A percentile compares a stretch with the other conserved stretches of the same genome.
These are phyloP conservation scores for Purpureocillium takamizusanense DNA, from an alignment of 2,329 filamentous ascomycete species.

Conservation along the genomic window DNA sequence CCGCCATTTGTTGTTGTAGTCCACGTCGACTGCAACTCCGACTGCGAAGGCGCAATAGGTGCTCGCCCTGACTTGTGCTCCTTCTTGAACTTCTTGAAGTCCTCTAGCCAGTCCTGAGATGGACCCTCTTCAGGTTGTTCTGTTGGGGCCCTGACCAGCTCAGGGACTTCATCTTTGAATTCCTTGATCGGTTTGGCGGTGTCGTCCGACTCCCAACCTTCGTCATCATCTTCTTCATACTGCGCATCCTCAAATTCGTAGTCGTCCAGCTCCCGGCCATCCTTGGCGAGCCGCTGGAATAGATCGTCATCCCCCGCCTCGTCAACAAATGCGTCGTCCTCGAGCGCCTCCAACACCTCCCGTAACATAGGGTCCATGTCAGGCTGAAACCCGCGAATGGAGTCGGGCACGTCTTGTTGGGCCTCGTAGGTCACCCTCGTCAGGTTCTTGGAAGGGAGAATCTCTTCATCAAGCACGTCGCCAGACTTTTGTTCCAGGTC, in stretches of 20 bases:
- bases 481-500: constrained; percentile 44
- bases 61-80: constrained; percentile 48
- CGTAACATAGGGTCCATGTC: constrained; percentile 93
- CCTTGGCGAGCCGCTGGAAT: constrained; percentile 64
- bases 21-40: constrained; percentile 61
- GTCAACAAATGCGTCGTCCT: constrained; percentile 91
- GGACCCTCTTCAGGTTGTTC: constrained; percentile 50
- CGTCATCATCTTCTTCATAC: constrained; percentile 50
- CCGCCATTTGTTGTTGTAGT: constrained; percentile 73
- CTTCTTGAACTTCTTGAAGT: constrained; percentile 92
- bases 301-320: constrained; percentile 73
- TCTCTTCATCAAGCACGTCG: constrained; percentile 61
- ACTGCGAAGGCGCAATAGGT: constrained; percentile 37
- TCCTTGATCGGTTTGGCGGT: constrained; percentile 69
- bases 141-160: constrained; percentile 34
- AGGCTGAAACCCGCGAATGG: constrained; percentile 86
- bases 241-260: constrained; percentile 68
- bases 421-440: constrained; percentile 75
- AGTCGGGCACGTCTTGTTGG: constrained; percentile 87
- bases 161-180: constrained; percentile 39
- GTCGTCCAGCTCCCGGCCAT: constrained; percentile 64
- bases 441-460: constrained; percentile 72
- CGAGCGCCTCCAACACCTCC: constrained; percentile 85
- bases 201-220: constrained; percentile 90
- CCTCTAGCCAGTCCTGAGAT: constrained; percentile 78